Conservation (phyloP, 1,139 yeast species). For the Hansenula sp. region DNA sequence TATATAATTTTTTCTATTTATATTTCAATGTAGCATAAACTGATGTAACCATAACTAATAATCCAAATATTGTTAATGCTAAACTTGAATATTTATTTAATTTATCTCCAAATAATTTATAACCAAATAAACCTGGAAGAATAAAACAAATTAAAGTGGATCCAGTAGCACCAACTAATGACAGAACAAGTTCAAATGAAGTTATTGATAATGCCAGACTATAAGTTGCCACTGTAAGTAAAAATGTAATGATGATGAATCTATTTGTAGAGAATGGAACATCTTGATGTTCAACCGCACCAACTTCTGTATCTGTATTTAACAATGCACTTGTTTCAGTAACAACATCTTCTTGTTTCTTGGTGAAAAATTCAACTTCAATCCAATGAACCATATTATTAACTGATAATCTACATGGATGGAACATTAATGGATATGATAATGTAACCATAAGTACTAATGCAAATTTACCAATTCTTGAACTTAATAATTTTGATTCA, state of each 20-base stretch:
- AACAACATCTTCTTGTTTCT: conserved; percentile 8
- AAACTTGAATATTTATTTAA: conserved; percentile 56
- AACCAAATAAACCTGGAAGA: conserved; percentile 88
- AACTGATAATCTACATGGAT: conserved; percentile 84
- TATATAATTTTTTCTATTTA: not conserved
- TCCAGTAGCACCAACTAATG: conserved; percentile 93
- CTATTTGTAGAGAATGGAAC: conserved; percentile 50
- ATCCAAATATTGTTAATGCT: conserved; percentile 66
- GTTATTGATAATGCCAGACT: conserved; percentile 63
- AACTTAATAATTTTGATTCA: conserved; percentile 30
- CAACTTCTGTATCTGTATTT: conserved; percentile 11
- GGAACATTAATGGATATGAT: conserved; percentile 88
- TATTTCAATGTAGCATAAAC: conserved; percentile 61
- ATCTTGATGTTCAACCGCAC: conserved; percentile 18
- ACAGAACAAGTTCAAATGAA: conserved; percentile 79
- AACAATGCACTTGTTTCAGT: conserved; percentile 13
- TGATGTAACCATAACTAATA: conserved; percentile 70
- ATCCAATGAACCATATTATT: conserved; percentile 68
- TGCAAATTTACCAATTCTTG: conserved; percentile 60
- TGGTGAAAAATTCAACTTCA: conserved; percentile 11
- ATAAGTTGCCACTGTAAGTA: conserved; percentile 45
- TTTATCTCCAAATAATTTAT: conserved; percentile 49
- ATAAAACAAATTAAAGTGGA: conserved; percentile 91
- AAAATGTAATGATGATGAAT: conserved; percentile 44
- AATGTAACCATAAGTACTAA: conserved; percentile 80